Base-by-base conservation (phyloP, 495 filamentous ascomycete species). In the Penicillium maclennaniae region DNA sequence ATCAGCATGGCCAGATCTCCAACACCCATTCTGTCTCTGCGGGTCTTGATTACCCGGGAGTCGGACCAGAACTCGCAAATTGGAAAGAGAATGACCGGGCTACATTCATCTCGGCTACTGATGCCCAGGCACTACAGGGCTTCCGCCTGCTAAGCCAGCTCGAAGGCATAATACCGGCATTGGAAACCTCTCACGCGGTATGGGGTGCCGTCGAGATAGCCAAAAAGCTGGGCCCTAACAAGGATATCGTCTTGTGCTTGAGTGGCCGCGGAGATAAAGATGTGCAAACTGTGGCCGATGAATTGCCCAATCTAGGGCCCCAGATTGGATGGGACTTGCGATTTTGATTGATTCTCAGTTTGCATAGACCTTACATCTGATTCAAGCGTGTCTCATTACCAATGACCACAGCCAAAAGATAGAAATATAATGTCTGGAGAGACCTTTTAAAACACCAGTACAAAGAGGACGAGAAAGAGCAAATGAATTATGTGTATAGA, bases 181-280 rank as follows among this genome's bases (percentile, higher is more conserved):
- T 56, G 19, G 54, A 97, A 74, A 88, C 87, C 7, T 84, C 90
- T 0, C 92, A 97, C 74, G 92, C 90, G 12, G 82, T 97, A 56
- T 92, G 78, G 60, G 92, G 91, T n/a, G 91, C 89, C 17, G 68
- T 96, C 37, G 82, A 93, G 66, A 71, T 96, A 34, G 92, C 92
- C 23, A 96, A 91, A 81, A 85, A 83, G 51, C 87, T 97, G 86
- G 74, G 80, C 34, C 85, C 86, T 74, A 90, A 81, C 20, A 72
- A 95, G 70, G 88, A 96, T 67, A 73, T 97, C 20, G 91, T 97
- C 10, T 87, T 97, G 45, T 96, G 91, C 70, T 61, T 97, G 27
- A 88, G 84, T 64, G 92, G 92, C 12, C 77, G 92, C 54, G 93
- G 92, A 19, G 93, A 97, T 62, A 97, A 97, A 78, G 93, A 97